Percentiles rank a stretch among this genome's conserved stretches.
Conservation (phyloP, 345 rosid species). For the Odontarrhena argentea region DNA sequence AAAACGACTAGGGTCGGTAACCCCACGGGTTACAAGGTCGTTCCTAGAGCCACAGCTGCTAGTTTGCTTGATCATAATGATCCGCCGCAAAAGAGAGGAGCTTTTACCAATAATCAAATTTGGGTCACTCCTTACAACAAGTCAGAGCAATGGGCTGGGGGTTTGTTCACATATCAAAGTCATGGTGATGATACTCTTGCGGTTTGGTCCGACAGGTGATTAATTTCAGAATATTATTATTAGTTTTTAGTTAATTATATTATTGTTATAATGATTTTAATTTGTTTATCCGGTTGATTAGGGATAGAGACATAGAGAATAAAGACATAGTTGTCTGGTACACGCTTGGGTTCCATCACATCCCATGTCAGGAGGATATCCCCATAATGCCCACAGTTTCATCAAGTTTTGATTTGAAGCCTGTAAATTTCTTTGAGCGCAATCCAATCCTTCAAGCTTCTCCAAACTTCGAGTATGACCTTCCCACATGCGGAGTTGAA, state of each 20-base stretch:
- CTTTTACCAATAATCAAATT: constrained; percentile 83
- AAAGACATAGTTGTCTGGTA: constrained; percentile 93
- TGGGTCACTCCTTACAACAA: constrained; percentile 88
- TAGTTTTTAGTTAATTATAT: neutral
- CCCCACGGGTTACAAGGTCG: constrained; percentile 71
- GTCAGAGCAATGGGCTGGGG: constrained; percentile 96
- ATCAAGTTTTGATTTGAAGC: constrained; percentile 89
- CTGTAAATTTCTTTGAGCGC: constrained; percentile 91
- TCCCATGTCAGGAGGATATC: constrained; percentile 97
- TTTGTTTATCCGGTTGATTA: constrained; percentile 28
- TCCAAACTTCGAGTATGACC: constrained; percentile 65
- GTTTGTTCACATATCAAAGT: constrained; percentile 81
- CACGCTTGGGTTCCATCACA: constrained; percentile 92
- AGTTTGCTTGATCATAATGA: constrained; percentile 74
- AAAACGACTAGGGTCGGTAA: constrained; percentile 64
- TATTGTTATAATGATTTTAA: neutral
- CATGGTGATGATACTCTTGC: constrained; percentile 88
- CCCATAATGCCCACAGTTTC: constrained; percentile 96
- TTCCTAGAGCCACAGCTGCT: constrained; percentile 68
- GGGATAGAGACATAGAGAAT: constrained; percentile 82
- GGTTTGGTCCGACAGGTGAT: constrained; percentile 84
- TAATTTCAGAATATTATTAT: neutral
- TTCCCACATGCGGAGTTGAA: constrained; percentile 61
- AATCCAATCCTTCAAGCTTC: constrained; percentile 78
- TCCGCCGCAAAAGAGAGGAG: constrained; percentile 70